Evolutionary conservation across 2,329 filamentous ascomycete species (phyloP), one percentile per base, ranked within the genome.

Genomic region (Tetracladium maxilliforme): DNA sequence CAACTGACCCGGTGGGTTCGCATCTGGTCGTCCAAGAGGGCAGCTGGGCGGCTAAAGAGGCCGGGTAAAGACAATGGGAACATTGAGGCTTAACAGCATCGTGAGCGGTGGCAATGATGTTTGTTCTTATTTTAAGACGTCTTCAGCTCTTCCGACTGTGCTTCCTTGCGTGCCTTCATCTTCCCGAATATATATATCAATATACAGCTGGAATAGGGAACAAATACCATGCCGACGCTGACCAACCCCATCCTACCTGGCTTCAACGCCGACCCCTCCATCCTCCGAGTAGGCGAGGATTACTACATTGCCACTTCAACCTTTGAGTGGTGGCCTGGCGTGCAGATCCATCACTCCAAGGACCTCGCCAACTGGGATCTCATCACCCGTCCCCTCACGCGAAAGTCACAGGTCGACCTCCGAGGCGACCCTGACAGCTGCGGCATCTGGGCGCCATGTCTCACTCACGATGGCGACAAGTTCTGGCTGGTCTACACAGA

Each of bases 401-500:
- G 63, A 32, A 58, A 56, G 35, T 48, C 41, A 23, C 64, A 67
- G 41, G 50, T 67, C 4, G 61, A 67, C 34, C 63, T 69, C 61
- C 59, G 64, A 10, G 63, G 64, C n/a, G 50, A 68, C 36, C 64
- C 65, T 1, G 64, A 70, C 39, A 65, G 61, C 41, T 67, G 65
- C 35, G 66, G 65, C 19, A 49, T 75, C n/a, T 75, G 69, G 66
- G 69, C 70, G 3, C 70, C 70, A 1, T 75, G 70, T 36, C 52
- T 76, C 12, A 65, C 60, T 0, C 65, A 74, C 34, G 68, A 73
- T 33, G 67, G 65, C 22, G 51, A 60, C 3, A 58, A 49, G 27
- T 75, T 72, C 45, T 74, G 61, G 57, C 58, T 75, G 5, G 69
- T 74, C 3, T 75, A 70, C 42, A 72, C 69, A 2, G 67, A 74